Evolutionary conservation across 768 basidiomycete genomes (phyloP).

Genomic region (Trametes meyenii): DNA sequence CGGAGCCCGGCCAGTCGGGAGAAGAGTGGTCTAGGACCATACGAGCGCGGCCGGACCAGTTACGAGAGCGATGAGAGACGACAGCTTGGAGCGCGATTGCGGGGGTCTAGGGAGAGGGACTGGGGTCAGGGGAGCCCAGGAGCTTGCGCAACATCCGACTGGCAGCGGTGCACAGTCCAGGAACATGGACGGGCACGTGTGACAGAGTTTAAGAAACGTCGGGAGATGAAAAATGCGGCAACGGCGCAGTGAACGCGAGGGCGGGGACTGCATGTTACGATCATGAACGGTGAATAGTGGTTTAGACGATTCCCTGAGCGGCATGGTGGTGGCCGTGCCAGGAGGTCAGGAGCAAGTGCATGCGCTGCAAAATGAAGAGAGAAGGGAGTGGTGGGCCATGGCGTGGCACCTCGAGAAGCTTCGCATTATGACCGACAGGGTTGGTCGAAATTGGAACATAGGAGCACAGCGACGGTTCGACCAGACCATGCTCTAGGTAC

Average conservation of each 20-base stretch:
- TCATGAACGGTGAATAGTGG: background rate
- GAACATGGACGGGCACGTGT: slow-evolving; percentile 1
- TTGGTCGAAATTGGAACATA: background rate
- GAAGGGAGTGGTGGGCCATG: too few species aligned
- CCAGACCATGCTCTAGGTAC: background rate
- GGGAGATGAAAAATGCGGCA: slow-evolving; percentile 17
- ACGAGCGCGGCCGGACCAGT: background rate
- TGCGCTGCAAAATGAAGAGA: too few species aligned
- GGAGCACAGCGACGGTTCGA: background rate
- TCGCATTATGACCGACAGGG: too few species aligned
- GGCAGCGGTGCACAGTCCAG: background rate
- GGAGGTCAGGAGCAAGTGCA: background rate
- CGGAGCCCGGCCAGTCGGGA: slow-evolving; percentile 7
- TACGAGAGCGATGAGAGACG: background rate
- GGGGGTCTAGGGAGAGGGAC: background rate
- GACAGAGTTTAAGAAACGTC: slow-evolving; percentile 10
- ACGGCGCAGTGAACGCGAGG: slow-evolving; percentile 7
- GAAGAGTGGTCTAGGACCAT: background rate
- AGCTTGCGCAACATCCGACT: background rate
- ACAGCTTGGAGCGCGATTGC: background rate
- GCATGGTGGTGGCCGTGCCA: background rate
- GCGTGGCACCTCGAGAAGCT: too few species aligned
- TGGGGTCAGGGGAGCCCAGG: background rate
- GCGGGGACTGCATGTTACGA: background rate
- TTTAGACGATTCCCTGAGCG: background rate